Base-by-base conservation (phyloP, 495 filamentous ascomycete genomes). In the Aspergillus incahuasiensis region DNA sequence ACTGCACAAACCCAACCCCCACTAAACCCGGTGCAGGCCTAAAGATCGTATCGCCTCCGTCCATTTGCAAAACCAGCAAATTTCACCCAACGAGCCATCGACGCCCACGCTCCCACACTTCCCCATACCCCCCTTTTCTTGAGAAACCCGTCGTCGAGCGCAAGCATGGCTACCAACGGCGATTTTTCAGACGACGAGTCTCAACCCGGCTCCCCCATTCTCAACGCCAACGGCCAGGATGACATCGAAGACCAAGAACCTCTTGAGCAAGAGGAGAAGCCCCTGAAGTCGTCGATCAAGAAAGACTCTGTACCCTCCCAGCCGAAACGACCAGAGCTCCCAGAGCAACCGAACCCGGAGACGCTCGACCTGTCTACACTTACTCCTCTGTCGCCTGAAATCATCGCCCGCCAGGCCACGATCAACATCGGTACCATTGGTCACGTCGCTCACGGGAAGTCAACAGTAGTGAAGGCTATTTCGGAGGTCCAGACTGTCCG, bases 371-470 rank as follows among this genome's bases (percentile, higher is more conserved):
- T 95, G 60, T 79, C 81, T 49, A 81, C 74, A 22, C 74, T 98
- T 57, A 89, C 78, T 50, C 95, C 94, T 38, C 77, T 96, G 54
- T 91, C 92, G 3, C 92, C 94, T 57, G 94, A 97, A 66, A 96
- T 98, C 63, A 98, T 98, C 68, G 85, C 88, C 55, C 85, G 95
- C 54, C 94, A 98, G 81, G 94, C 94, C 20, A 98, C 95, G 34
- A 96, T 97, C 78, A 98, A 98, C 75, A 97, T 98, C 64, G 94
- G 92, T 59, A 97, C 94, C 34, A 97, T 98, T 72, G 94, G 94
- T 46, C 95, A 97, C 72, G 92, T 97, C 79, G 95, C 94, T 64
- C 92, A 97, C 84, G 91, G 94, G 57, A 97, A 98, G 73, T 92
- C 88, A 40, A 98, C 94, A 15, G 95, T 98, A 20, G 94, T 98